Percentiles rank a stretch among this genome's conserved stretches.
These are phyloP conservation scores for Aspergillus carbonarius DNA, from an alignment of 2,329 filamentous ascomycete genomes.

Conservation along the genomic window DNA sequence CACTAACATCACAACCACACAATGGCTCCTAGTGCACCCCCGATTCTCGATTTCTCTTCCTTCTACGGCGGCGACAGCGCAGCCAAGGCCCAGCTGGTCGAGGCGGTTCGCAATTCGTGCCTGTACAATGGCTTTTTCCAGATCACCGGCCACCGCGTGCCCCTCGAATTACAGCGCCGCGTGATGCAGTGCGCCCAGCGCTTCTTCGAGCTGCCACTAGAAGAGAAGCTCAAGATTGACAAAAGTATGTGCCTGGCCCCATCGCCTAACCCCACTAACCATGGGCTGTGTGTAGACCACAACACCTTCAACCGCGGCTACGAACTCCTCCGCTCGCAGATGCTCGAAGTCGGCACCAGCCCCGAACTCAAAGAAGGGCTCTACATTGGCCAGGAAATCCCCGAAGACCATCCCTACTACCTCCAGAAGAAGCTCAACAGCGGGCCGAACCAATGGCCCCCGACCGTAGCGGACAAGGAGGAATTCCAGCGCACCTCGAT, in stretches of 20 bases:
- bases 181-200: slow-evolving; percentile 41
- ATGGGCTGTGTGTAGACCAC: slow-evolving; percentile 26
- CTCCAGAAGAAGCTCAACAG: slow-evolving; percentile 39
- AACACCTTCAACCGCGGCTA: slow-evolving; percentile 47
- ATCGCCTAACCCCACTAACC: not conserved
- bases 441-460: slow-evolving; percentile 45
- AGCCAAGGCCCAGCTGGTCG: slow-evolving; percentile 30
- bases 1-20: not conserved
- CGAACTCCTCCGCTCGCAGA: slow-evolving; percentile 44
- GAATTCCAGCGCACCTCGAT: slow-evolving; percentile 41
- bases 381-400: slow-evolving; percentile 46
- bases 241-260: slow-evolving; percentile 25
- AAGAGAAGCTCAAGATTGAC: slow-evolving; percentile 42
- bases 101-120: slow-evolving; percentile 27
- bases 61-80: slow-evolving; percentile 31
- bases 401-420: slow-evolving; percentile 39
- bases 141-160: slow-evolving; percentile 44
- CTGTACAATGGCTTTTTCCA: slow-evolving; percentile 47
- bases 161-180: slow-evolving; percentile 37
- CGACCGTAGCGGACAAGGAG: slow-evolving; percentile 17
- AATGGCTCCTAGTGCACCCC: slow-evolving; percentile 31
- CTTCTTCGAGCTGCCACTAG: slow-evolving; percentile 43
- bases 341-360: slow-evolving; percentile 42
- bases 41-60: slow-evolving; percentile 35
- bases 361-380: slow-evolving; percentile 48